These are phyloP conservation scores for Euphrasia arctica DNA, from an alignment of 305 asterid genomes.

Conservation along the genomic window DNA sequence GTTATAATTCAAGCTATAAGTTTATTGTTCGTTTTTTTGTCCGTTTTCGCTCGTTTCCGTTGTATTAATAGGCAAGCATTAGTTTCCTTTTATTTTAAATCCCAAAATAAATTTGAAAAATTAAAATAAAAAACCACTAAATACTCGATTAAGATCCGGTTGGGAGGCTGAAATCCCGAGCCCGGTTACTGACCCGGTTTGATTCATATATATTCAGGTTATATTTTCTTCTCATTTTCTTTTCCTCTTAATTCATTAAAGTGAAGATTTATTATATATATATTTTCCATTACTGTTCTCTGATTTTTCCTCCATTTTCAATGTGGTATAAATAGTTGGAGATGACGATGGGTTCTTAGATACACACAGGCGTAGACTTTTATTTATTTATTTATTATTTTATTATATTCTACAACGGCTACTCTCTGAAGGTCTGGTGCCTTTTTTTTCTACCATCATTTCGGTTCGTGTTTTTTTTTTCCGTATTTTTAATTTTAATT, in stretches of 20 bases:
- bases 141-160: background rate
- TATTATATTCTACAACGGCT: conserved; percentile 27
- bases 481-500: background rate
- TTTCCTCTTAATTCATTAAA: conserved; percentile 9
- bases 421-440: conserved; percentile 19
- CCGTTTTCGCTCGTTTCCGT: too few species aligned
- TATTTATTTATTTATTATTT: background rate
- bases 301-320: background rate
- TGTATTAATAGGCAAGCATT: too few species aligned
- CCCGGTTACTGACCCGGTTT: conserved; percentile 22
- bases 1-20: too few species aligned
- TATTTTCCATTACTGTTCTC: conserved; percentile 11
- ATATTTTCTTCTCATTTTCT: background rate
- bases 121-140: too few species aligned
- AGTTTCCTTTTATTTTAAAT: too few species aligned
- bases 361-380: background rate
- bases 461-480: background rate
- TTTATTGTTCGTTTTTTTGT: too few species aligned
- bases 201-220: conserved; percentile 23
- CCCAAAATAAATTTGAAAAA: too few species aligned
- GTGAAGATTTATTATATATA: background rate
- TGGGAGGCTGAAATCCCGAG: background rate
- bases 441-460: background rate
- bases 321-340: conserved; percentile 9
- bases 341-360: conserved; percentile 14